These are phyloP conservation scores for Firmiana major DNA, from an alignment of 345 rosid species.

Conservation along the genomic window DNA sequence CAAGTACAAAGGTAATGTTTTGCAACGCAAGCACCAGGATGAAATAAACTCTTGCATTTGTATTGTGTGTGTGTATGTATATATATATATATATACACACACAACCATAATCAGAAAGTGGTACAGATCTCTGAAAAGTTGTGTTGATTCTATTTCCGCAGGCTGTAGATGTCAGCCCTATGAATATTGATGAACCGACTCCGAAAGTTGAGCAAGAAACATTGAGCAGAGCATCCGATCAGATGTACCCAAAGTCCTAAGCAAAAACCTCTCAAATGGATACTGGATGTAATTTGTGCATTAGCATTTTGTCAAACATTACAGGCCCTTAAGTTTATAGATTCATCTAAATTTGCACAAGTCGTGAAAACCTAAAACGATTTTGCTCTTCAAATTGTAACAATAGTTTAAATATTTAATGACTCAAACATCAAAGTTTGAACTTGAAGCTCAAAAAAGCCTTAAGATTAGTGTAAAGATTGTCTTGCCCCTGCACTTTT, in stretches of 20 bases:
- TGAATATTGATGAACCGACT: slow-evolving; percentile 59
- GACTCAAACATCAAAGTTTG: not conserved
- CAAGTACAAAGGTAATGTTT: slow-evolving; percentile 44
- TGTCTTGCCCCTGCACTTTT: not conserved
- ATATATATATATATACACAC: too few species aligned
- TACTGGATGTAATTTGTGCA: not conserved
- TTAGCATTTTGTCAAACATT: not conserved
- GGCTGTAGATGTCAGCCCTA: slow-evolving; percentile 46
- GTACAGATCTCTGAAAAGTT: not conserved
- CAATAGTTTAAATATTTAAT: not conserved
- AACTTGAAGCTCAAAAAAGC: not conserved
- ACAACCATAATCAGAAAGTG: too few species aligned
- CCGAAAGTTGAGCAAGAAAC: slow-evolving; percentile 65
- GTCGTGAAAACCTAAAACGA: not conserved
- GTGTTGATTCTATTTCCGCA: slow-evolving; percentile 24
- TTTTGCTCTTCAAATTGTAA: not conserved
- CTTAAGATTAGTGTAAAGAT: not conserved
- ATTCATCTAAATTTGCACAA: not conserved
- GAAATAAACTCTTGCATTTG: not conserved
- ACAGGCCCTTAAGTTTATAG: not conserved
- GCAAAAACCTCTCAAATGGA: not conserved
- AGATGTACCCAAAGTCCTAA: slow-evolving; percentile 40
- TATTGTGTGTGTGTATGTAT: too few species aligned
- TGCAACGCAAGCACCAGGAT: not conserved
- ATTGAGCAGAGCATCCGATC: slow-evolving; percentile 45